Conservation (phyloP, 768 basidiomycete species). For the Rhodotorula sphaerocarpa region DNA sequence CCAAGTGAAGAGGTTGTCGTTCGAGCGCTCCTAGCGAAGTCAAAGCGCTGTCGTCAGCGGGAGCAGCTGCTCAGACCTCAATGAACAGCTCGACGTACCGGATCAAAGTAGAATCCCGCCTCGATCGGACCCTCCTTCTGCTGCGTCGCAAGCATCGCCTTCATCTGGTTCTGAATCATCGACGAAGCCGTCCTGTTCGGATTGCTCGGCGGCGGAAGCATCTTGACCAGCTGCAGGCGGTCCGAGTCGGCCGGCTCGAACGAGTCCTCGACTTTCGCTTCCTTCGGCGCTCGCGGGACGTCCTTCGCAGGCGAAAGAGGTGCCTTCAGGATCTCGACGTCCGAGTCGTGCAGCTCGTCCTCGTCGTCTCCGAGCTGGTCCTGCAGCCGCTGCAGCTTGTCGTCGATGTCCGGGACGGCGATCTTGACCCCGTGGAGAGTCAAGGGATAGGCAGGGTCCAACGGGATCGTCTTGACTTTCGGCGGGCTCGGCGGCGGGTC, state of each 20-base stretch:
- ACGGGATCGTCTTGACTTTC: constrained; percentile 8
- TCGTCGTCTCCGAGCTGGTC: neutral
- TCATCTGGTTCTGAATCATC: constrained; percentile 58
- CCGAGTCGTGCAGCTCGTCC: constrained; percentile 29
- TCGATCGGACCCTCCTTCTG: constrained; percentile 49
- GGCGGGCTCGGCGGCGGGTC: neutral
- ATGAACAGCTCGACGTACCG: constrained; percentile 37
- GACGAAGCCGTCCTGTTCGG: constrained; percentile 53
- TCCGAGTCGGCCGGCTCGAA: constrained; percentile 45
- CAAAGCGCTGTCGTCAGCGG: neutral
- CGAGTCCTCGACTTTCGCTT: constrained; percentile 44
- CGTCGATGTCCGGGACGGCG: constrained; percentile 55
- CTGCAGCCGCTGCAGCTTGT: constrained; percentile 52
- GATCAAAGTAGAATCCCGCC: constrained; percentile 65
- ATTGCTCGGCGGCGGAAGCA: constrained; percentile 58
- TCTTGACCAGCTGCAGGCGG: constrained; percentile 45
- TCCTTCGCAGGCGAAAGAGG: neutral
- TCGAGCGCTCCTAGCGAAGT: constrained; percentile 14
- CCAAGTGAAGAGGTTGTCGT: constrained; percentile 46
- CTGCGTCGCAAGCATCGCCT: constrained; percentile 57
- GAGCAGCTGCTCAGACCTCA: neutral
- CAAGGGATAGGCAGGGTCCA: constrained; percentile 51
- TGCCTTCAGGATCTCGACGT: constrained; percentile 28
- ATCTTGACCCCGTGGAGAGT: constrained; percentile 45
- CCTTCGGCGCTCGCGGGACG: neutral